A percentile compares a stretch with the other conserved stretches of the same genome.
Conservation (phyloP, 441 rosid species). For the Croton setiger region DNA sequence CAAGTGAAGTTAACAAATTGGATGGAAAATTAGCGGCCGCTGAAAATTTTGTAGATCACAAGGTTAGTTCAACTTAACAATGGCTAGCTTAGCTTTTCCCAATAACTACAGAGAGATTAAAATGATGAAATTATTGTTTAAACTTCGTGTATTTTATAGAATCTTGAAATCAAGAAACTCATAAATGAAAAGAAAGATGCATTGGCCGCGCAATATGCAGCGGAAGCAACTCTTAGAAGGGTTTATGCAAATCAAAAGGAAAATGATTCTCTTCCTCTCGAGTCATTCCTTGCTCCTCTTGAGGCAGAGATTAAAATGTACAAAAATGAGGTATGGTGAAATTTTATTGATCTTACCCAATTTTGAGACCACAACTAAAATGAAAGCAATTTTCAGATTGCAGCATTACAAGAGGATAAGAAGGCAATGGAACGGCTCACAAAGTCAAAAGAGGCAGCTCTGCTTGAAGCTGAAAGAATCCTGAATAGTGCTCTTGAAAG, state of each 20-base stretch:
- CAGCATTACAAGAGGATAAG: conserved; percentile 72
- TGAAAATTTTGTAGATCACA: conserved; percentile 54
- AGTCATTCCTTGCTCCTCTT: conserved; percentile 75
- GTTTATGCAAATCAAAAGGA: conserved; percentile 55
- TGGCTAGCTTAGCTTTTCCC: no score
- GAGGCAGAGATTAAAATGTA: conserved; percentile 79
- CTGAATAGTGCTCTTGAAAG: conserved; percentile 79
- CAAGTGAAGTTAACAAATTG: conserved; percentile 43
- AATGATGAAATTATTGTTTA: no score
- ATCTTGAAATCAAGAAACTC: conserved; percentile 70
- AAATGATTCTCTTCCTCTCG: conserved; percentile 58
- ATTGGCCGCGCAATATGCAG: conserved; percentile 78
- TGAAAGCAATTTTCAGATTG: conserved; percentile 39
- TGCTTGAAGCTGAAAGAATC: conserved; percentile 92
- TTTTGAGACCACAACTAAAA: no score
- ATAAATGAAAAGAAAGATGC: conserved; percentile 71
- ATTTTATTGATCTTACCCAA: no score
- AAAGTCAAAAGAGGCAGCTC: conserved; percentile 80
- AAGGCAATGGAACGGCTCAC: conserved; percentile 92
- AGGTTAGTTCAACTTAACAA: no score
- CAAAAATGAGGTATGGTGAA: conserved; percentile 56
- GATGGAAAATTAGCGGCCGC: conserved; percentile 45
- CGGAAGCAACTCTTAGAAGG: conserved; percentile 81
- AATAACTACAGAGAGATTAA: background rate
- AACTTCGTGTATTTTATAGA: conserved; percentile 33